Base-by-base conservation (phyloP, 2,329 filamentous ascomycete species). In the Aspergillus ochraceoroseus region DNA sequence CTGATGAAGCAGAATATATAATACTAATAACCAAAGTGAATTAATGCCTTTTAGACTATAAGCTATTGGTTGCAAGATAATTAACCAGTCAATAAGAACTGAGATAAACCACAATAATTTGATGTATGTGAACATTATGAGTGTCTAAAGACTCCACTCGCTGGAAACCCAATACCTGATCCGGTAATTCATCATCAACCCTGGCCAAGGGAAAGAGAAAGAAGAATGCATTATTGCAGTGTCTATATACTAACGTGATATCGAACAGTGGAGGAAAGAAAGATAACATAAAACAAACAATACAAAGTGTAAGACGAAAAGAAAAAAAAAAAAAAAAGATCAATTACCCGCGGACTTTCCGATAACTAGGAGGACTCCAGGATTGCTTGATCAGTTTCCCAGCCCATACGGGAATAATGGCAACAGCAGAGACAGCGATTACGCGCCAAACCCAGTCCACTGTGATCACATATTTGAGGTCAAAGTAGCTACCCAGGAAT, bases 391-490 rank as follows among this genome's bases (percentile, higher is more conserved):
- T 84, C 46, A 94, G 65, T 71, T 96, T 96, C 13, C 78, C 87
- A 36, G 80, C 83, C 68, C 90, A 95, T 2, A 90, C 86, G 12
- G 92, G 92, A 32, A 94, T 76, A 41, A 96, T 67, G 28, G 85
- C 86, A 30, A 95, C 80, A 5, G 85, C 82, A 27, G 76, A 77
- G 38, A 96, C 88, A 23, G 85, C 87, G 5, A 76, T 70, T 22
- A 94, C 84, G 38, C 88, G 82, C 92, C 92, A 98, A 47, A 87
- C 71, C 67, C 95, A 98, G 12, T 80, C 87, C 65, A 85, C 67
- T 8, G 79, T 89, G 41, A 85, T 73, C 29, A 96, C 71, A 63
- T 85, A 96, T 18, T 66, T 68, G 26, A 96, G 74, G 58, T 96
- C 87, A 65, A 92, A 95, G 62, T 96, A 96, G n/a, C 75, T 75